These are phyloP conservation scores for Podospora didyma DNA, from an alignment of 495 filamentous ascomycete species.

Conservation along the genomic window DNA sequence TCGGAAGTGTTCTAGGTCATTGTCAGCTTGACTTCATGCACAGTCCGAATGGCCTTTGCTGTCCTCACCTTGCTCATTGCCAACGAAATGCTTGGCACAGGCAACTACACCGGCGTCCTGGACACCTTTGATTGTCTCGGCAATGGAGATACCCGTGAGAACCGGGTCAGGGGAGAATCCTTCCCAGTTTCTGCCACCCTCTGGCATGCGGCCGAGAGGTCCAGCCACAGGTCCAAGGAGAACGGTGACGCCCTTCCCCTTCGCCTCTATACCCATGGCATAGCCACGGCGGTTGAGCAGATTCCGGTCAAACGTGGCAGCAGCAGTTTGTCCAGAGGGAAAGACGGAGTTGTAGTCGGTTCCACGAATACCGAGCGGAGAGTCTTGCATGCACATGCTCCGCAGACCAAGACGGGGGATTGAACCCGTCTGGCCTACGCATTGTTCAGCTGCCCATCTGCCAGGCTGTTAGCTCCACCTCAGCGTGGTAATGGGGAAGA, in stretches of 20 bases:
- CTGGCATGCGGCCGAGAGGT: slow-evolving; percentile 69
- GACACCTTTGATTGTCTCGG: slow-evolving; percentile 73
- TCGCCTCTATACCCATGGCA: slow-evolving; percentile 77
- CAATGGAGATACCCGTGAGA: slow-evolving; percentile 68
- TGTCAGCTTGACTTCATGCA: slow-evolving; percentile 6
- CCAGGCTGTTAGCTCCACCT: neutral
- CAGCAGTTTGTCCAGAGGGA: slow-evolving; percentile 74
- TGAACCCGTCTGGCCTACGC: slow-evolving; percentile 72
- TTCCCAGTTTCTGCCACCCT: slow-evolving; percentile 90
- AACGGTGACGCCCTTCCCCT: slow-evolving; percentile 79
- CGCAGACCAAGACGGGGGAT: slow-evolving; percentile 76
- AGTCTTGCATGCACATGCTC: slow-evolving; percentile 84
- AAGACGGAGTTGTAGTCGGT: slow-evolving; percentile 78
- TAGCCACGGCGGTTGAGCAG: slow-evolving; percentile 72
- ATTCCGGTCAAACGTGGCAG: slow-evolving; percentile 67
- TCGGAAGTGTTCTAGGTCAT: slow-evolving; percentile 72
- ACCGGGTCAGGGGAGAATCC: slow-evolving; percentile 73
- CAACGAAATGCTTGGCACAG: slow-evolving; percentile 77
- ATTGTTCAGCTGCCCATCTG: slow-evolving; percentile 72
- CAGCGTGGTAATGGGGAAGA: no score
- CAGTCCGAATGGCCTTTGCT: neutral
- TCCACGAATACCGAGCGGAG: slow-evolving; percentile 76
- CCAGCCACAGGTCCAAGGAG: slow-evolving; percentile 88
- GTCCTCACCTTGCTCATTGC: slow-evolving; percentile 55
- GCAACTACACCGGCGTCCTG: slow-evolving; percentile 80